Evolutionary conservation across 768 basidiomycete genomes (phyloP), one percentile per base, ranked within the genome.

Genomic region (Rickenella mellea): DNA sequence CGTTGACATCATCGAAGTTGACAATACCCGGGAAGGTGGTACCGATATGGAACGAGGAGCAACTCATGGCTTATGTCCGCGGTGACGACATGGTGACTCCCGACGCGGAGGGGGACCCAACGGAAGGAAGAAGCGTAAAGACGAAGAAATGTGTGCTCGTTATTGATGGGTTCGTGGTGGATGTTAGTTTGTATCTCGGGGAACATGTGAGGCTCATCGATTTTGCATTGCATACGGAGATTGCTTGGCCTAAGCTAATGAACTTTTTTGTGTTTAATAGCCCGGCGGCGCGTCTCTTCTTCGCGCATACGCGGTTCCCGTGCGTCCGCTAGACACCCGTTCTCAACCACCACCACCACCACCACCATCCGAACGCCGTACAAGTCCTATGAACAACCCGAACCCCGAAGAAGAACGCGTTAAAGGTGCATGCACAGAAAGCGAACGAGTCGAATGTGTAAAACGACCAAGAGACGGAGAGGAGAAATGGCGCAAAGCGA

Each of bases 271-370:
- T 27, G 42, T 39, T 41, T 1, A 4, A 21, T 43, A 84, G 83
- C 81, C 83, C 44, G 82, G 83, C 1, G 82, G 81, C 2, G 64
- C 71, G 11, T 53, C 54, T 3, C 44, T 85, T 2, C 56, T 85
- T 15, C 66, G 71, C 9, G 60, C 64, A 44, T 80, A 80, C 56
- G 63, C 77, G 1, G 27, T 62, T 10, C 54, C 55, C 3, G 41
- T 58, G 9, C 41, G 43, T 21, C 41, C 40, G 24, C n/a, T n/a
- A n/a, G n/a, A n/a, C n/a, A n/a, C n/a, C n/a, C n/a, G n/a, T n/a
- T n/a, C n/a, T n/a, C n/a, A n/a, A n/a, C n/a, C n/a, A n/a, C n/a
- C n/a, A n/a, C n/a, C n/a, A n/a, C n/a, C n/a, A n/a, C n/a, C n/a
- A n/a, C n/a, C n/a, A n/a, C n/a, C n/a, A n/a, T n/a, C n/a, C n/a